Evolutionary conservation across 768 basidiomycete genomes (phyloP).

Genomic region (Sistotremastrum niveocremeum): DNA sequence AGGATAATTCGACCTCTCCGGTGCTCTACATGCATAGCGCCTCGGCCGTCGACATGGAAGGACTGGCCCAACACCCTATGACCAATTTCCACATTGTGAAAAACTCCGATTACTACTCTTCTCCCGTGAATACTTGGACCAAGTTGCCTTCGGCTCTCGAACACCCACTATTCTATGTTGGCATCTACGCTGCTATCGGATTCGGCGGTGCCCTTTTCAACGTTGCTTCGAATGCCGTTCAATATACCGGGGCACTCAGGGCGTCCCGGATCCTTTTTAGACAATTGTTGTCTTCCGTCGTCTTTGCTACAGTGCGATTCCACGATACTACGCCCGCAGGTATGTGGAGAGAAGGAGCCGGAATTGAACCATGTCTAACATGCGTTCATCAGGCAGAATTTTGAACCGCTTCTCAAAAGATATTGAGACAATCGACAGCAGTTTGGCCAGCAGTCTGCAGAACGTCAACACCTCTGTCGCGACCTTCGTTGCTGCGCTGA

Average conservation of each 20-base stretch:
- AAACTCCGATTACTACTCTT: neutral
- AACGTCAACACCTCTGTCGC: constrained; percentile 5
- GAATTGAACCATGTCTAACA: neutral
- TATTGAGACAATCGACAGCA: constrained; percentile 11
- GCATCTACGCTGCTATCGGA: constrained; percentile 7
- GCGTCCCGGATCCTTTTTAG: constrained; percentile 2
- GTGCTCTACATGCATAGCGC: neutral
- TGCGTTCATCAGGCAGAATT: constrained; percentile 8
- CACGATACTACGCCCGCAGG: constrained; percentile 12
- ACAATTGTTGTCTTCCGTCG: constrained; percentile 8
- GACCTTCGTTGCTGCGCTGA: constrained; percentile 14
- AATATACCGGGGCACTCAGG: constrained; percentile 5
- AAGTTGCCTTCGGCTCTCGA: constrained; percentile 2
- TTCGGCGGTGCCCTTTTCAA: constrained; percentile 2
- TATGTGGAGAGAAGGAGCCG: neutral
- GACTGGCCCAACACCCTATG: neutral
- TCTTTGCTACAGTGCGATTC: constrained; percentile 12
- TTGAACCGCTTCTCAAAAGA: constrained; percentile 18
- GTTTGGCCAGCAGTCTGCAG: constrained; percentile 2
- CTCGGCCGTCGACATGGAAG: neutral
- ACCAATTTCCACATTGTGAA: neutral
- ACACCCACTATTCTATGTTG: constrained; percentile 10
- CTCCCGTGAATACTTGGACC: neutral
- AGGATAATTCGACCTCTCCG: neutral
- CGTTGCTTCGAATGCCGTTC: neutral